These are phyloP conservation scores for Phytopythium mirpurense DNA, from an alignment of 352 stramenopile species.

Conservation along the genomic window DNA sequence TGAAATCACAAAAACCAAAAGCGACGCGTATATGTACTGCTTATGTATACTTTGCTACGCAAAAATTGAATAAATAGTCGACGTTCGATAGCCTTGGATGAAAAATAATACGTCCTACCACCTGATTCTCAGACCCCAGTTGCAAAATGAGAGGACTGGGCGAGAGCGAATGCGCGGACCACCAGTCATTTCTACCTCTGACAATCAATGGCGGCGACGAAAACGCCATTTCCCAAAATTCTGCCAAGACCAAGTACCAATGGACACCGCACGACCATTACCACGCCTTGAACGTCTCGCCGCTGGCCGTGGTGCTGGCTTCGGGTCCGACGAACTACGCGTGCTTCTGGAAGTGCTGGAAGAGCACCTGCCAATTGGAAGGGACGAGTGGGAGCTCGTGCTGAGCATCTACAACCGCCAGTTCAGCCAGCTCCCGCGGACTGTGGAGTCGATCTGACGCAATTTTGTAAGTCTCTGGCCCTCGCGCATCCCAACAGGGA, in stretches of 20 bases:
- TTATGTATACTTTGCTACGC: conserved; percentile 1
- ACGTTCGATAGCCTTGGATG: neutral
- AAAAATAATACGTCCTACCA: conserved; percentile 1
- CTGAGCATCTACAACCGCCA: neutral
- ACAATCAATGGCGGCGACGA: neutral
- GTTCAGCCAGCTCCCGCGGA: neutral
- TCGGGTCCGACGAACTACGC: neutral
- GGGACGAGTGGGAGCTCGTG: conserved; percentile 1
- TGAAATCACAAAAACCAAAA: conserved; percentile 3
- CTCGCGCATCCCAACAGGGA: neutral
- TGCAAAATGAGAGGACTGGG: neutral
- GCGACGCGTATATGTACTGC: conserved; percentile 1
- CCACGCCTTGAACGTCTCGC: neutral
- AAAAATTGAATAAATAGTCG: neutral
- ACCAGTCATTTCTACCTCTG: neutral
- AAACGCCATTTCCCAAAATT: conserved; percentile 1
- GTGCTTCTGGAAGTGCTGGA: neutral
- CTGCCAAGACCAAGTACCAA: neutral
- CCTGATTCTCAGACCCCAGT: neutral
- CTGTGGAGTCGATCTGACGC: neutral
- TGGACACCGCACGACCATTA: neutral
- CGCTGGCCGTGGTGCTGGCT: neutral
- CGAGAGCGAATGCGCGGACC: neutral
- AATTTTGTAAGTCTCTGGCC: neutral
- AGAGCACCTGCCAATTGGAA: neutral